phyloP scores from a whole-genome alignment of 78 protist genomes.

The Ministeria vibrans region DNA sequence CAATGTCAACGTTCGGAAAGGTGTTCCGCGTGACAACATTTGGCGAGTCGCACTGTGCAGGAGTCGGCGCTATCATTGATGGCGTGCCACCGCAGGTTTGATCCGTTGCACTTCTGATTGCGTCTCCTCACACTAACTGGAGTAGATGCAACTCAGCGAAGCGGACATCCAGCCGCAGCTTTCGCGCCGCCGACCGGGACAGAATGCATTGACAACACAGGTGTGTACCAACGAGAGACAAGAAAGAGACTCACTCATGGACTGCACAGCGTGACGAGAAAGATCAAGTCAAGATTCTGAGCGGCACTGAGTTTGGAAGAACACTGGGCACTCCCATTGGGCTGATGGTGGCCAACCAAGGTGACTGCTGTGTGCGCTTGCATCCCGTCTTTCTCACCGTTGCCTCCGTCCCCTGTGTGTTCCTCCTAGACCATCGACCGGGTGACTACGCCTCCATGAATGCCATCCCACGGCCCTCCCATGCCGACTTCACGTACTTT shows the following conservation, averaged over 20 bases:
- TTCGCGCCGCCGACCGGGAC: constrained; percentile 70
- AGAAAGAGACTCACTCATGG: not conserved
- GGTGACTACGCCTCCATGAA: constrained; percentile 51
- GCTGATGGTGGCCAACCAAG: constrained; percentile 51
- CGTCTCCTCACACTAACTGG: not conserved
- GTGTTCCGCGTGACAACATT: constrained; percentile 69
- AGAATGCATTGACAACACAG: constrained; percentile 47
- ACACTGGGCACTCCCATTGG: constrained; percentile 75
- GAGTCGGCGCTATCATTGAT: constrained; percentile 45
- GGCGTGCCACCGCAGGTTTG: constrained; percentile 10
- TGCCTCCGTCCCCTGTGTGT: not conserved
- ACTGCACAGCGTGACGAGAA: constrained; percentile 36
- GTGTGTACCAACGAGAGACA: not conserved
- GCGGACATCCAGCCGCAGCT: constrained; percentile 69
- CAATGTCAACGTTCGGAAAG: constrained; percentile 54
- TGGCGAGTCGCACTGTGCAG: constrained; percentile 72
- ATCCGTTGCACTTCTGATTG: not conserved
- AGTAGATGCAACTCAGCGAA: constrained; percentile 47
- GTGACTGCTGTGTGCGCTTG: not conserved
- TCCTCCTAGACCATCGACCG: constrained; percentile 38
- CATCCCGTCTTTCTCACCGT: not conserved
- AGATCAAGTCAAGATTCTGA: constrained; percentile 47
- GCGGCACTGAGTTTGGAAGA: constrained; percentile 49
- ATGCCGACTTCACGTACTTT: constrained; percentile 74
- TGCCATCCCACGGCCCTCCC: constrained; percentile 67